Base-by-base conservation (phyloP, 2,329 filamentous ascomycete species). In the Zymoseptoria brevis region DNA sequence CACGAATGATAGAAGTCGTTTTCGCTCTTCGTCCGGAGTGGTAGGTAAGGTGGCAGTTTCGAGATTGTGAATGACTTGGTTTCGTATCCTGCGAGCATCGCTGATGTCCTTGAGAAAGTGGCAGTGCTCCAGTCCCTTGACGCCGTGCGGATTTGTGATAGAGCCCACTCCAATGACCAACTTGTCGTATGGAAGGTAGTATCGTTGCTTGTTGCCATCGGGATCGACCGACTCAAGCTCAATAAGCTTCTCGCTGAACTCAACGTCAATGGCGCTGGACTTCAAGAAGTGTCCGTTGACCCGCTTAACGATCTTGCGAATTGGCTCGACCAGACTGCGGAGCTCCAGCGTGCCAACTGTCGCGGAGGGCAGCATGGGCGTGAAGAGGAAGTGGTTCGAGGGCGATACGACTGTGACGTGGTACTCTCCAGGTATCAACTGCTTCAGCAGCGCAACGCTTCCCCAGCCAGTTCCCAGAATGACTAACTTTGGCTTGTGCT, bases 171-270 rank as follows among this genome's bases (percentile, higher is more conserved):
- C 92, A 68, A 99, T 81, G 26, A 99, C 88, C 53, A 99, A 81
- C 77, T 99, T 99, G 73, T 99, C 95, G 72, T 99, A 99, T 0
- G 94, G 94, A 1, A 99, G 82, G 72, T 99, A 99, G 76, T 97
- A 99, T 49, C 85, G 81, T 58, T 85, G 80, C 68, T 88, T 85
- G n/a, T 89, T 79, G 4, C 94, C 94, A 60, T 80, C 75, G 3
- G 83, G 75, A 65, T 91, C 88, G 2, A 80, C 71, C 66, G 95
- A 89, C 0, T 88, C 86, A 1, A 96, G 83, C 73, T 99, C 94
- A 6, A 99, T 86, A 58, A 99, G 78, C 72, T 96, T 96, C 69
- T 92, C 83, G 0, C 89, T 90, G 71, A 97, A 96, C 57, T 96
- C 90, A 22, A 99, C 86, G 71, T 96, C 88, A 66, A 94, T 88